phyloP scores from a whole-genome alignment of 371 early-diverging fungal genomes.

The Mucor velutinosus region DNA sequence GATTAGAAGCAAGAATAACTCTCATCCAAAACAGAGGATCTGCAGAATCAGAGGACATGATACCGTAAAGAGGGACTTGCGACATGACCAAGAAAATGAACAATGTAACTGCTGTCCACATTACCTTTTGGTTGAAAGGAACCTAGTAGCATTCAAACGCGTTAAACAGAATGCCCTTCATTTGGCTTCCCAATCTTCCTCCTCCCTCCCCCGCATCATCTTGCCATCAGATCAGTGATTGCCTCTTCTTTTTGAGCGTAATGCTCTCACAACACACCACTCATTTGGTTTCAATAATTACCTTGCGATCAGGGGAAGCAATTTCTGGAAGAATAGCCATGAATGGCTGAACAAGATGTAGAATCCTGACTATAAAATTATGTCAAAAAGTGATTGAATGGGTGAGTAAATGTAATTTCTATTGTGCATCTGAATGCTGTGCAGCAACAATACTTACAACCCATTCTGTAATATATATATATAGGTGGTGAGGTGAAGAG shows the following conservation, averaged over 20 bases:
- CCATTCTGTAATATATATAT: conserved; percentile 26
- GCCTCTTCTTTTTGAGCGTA: too few species aligned
- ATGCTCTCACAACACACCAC: neutral
- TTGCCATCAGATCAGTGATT: neutral
- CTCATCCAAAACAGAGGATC: conserved; percentile 99
- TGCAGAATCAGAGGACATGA: conserved; percentile 98
- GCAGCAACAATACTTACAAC: conserved; percentile 20
- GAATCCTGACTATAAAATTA: conserved; percentile 78
- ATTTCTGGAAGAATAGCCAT: conserved; percentile 99
- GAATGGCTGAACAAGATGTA: conserved; percentile 98
- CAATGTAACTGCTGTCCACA: conserved; percentile 99
- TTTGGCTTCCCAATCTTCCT: too few species aligned
- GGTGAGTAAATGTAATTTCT: neutral
- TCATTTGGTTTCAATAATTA: conserved; percentile 27
- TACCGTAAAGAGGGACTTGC: conserved; percentile 99
- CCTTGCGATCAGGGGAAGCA: conserved; percentile 95
- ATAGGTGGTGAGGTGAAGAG: neutral
- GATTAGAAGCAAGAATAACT: conserved; percentile 99
- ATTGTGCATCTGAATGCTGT: neutral
- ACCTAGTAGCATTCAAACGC: conserved; percentile 57
- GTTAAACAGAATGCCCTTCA: neutral
- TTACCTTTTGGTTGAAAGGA: conserved; percentile 97
- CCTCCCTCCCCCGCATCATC: neutral
- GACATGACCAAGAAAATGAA: conserved; percentile 99
- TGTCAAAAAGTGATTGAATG: conserved; percentile 1